These are phyloP conservation scores for Ophiostoma perfectum DNA, from an alignment of 2,329 filamentous ascomycete genomes.

Conservation along the genomic window DNA sequence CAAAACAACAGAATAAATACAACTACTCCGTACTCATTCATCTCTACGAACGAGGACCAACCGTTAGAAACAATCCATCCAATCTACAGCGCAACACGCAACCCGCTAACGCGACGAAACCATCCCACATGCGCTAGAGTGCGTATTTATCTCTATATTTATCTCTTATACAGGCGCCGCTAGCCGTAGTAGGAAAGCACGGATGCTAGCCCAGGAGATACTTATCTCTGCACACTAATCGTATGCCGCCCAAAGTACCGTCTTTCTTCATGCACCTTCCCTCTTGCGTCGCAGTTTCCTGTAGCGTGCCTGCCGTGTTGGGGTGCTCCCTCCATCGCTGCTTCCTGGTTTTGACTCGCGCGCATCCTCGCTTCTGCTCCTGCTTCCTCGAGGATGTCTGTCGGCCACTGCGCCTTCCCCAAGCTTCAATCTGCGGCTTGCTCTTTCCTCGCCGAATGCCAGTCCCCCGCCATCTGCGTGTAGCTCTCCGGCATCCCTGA, in stretches of 20 bases:
- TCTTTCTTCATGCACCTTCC: slow-evolving; percentile 1
- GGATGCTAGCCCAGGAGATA: background rate
- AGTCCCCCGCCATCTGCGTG: too few relatives aligned
- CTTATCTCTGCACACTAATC: background rate
- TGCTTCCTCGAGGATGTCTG: background rate
- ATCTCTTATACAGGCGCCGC: background rate
- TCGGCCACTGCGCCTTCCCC: background rate
- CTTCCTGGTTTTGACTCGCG: background rate
- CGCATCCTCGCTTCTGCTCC: background rate
- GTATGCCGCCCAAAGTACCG: background rate
- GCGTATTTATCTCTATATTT: slow-evolving; percentile 5
- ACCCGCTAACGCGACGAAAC: background rate
- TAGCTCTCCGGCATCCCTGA: too few relatives aligned
- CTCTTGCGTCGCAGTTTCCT: slow-evolving; percentile 3
- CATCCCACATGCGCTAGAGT: slow-evolving; percentile 8
- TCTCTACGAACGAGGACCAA: too few relatives aligned
- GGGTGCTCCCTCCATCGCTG: background rate
- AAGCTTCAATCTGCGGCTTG: background rate
- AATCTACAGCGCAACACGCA: slow-evolving; percentile 4
- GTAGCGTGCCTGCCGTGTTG: background rate
- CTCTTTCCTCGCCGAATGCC: background rate
- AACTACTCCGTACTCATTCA: too few relatives aligned
- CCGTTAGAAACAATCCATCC: background rate
- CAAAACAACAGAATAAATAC: too few relatives aligned
- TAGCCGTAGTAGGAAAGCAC: background rate